phyloP scores from a whole-genome alignment of 169 alveolate genomes.

The Neospora caninum region DNA sequence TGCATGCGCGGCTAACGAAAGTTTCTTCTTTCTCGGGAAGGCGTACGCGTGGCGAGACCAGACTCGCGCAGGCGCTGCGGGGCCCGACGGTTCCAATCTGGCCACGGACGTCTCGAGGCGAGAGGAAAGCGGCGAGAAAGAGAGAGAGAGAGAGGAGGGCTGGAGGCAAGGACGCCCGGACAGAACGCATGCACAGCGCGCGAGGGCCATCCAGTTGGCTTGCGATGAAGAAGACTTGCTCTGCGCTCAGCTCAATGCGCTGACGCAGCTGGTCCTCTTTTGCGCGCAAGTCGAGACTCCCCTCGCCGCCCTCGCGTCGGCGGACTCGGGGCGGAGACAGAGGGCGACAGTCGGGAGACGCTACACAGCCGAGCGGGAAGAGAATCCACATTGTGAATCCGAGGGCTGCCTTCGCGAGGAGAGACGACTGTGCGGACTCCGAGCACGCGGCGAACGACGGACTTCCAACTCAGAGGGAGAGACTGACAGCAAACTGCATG shows the following conservation, averaged over 20 bases:
- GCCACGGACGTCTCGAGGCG: too few species aligned
- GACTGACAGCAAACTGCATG: background rate
- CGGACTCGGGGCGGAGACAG: background rate
- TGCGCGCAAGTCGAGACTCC: slow-evolving; percentile 21
- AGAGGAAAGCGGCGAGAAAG: too few species aligned
- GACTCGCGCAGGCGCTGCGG: background rate
- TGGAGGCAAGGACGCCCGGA: background rate
- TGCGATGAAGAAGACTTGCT: slow-evolving; percentile 14
- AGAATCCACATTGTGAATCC: background rate
- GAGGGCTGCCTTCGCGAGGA: too few species aligned
- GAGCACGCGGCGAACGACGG: background rate
- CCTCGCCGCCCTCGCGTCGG: background rate
- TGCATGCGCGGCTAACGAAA: background rate
- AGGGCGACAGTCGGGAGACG: background rate
- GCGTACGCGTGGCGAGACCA: background rate
- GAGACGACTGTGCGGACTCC: too few species aligned
- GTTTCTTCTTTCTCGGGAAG: background rate
- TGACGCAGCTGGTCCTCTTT: slow-evolving; percentile 31
- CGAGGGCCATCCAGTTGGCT: background rate
- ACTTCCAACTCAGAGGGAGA: background rate
- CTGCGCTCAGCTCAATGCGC: slow-evolving; percentile 32
- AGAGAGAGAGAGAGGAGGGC: background rate
- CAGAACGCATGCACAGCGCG: background rate
- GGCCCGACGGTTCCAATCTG: too few species aligned
- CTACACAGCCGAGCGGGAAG: background rate